phyloP scores from a whole-genome alignment of 2,329 filamentous ascomycete genomes.

The Cercospora zeina region DNA sequence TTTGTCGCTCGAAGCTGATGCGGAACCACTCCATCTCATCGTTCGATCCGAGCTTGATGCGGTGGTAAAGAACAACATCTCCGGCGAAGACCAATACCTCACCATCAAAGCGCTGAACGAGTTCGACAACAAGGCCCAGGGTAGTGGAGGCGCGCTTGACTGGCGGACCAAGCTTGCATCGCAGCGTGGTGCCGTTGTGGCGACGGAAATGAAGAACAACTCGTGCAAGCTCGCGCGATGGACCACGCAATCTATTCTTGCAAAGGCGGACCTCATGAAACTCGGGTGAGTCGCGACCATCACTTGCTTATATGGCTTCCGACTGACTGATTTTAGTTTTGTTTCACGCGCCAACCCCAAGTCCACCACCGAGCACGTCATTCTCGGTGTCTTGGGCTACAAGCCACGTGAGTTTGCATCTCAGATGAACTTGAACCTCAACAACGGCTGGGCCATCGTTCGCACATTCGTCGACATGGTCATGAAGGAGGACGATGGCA shows the following conservation, averaged over 20 bases:
- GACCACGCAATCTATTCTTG: conserved; percentile 95
- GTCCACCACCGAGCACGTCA: conserved; percentile 87
- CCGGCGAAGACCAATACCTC: conserved; percentile 85
- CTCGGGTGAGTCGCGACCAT: conserved; percentile 67
- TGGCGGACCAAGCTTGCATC: conserved; percentile 94
- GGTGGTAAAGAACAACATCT: conserved; percentile 90
- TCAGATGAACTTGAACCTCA: conserved; percentile 97
- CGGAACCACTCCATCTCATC: conserved; percentile 88
- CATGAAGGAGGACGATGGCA: conserved; percentile 66
- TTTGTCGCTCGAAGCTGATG: conserved; percentile 83
- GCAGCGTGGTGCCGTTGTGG: conserved; percentile 94
- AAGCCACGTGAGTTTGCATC: conserved; percentile 95
- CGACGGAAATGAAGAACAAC: conserved; percentile 99
- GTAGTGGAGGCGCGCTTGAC: conserved; percentile 90
- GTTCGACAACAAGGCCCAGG: conserved; percentile 97
- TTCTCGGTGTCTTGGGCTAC: conserved; percentile 94
- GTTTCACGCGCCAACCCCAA: conserved; percentile 93
- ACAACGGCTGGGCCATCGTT: conserved; percentile 98
- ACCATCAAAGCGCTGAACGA: conserved; percentile 97
- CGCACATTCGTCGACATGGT: conserved; percentile 97
- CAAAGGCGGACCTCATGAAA: conserved; percentile 98
- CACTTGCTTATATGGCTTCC: background rate
- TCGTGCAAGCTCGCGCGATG: conserved; percentile 96
- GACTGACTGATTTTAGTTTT: conserved; percentile 61
- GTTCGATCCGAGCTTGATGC: conserved; percentile 95